phyloP scores from a whole-genome alignment of 768 basidiomycete species.

The Hericium rajendrae region DNA sequence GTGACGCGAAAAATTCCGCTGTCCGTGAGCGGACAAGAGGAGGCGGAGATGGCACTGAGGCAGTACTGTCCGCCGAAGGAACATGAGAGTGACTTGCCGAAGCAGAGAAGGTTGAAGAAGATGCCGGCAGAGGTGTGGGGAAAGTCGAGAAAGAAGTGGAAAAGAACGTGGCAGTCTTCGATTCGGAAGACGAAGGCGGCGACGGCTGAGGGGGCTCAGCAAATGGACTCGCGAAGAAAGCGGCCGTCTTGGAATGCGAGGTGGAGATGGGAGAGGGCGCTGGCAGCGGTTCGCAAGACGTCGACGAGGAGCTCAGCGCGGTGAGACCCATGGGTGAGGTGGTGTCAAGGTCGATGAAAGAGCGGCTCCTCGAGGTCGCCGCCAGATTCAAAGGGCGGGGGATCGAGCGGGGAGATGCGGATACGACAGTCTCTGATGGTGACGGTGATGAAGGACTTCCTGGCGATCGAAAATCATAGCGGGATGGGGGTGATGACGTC shows the following conservation, averaged over 20 bases:
- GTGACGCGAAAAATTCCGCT: conserved; percentile 8
- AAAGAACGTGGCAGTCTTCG: conserved; percentile 14
- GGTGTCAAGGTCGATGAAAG: not conserved
- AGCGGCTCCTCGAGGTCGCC: not conserved
- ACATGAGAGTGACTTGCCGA: too few relatives aligned
- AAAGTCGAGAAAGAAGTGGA: conserved; percentile 5
- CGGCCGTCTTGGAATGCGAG: conserved; percentile 9
- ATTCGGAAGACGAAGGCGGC: not conserved
- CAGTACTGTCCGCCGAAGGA: too few relatives aligned
- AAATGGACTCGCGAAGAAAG: conserved; percentile 11
- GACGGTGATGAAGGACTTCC: not conserved
- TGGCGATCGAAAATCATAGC: conserved; percentile 3
- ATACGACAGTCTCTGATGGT: not conserved
- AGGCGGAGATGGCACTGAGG: not conserved
- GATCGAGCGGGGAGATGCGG: conserved; percentile 2
- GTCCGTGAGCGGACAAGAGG: conserved; percentile 8
- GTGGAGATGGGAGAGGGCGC: conserved; percentile 3
- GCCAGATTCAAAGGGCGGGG: not conserved
- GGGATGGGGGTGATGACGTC: conserved; percentile 4
- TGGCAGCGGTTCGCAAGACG: conserved; percentile 3
- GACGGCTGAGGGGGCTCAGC: conserved; percentile 1
- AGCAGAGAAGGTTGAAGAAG: too few relatives aligned
- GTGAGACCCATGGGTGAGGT: not conserved
- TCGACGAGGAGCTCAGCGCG: conserved; percentile 2
- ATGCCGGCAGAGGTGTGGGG: conserved; percentile 1